These are phyloP conservation scores for Phytopythium delawarense DNA, from an alignment of 352 stramenopile species.

Conservation along the genomic window DNA sequence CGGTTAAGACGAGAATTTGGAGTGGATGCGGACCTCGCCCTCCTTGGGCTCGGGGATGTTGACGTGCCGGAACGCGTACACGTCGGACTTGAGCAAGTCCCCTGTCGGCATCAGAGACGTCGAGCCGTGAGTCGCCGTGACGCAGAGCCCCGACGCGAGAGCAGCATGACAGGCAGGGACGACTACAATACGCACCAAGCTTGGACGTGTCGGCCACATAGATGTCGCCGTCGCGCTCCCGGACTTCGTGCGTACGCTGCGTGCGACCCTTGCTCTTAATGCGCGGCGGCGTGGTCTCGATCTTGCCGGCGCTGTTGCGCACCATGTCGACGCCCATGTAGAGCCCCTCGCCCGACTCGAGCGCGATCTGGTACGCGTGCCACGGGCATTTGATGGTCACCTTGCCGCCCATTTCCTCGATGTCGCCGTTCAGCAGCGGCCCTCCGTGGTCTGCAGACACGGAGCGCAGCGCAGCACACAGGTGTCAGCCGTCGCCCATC, in stretches of 20 bases:
- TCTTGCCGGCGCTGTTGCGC: constrained; percentile 39
- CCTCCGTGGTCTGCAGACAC: constrained; percentile 63
- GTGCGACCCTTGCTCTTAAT: constrained; percentile 85
- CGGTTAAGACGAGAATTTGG: constrained; percentile 48
- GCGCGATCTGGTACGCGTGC: constrained; percentile 82
- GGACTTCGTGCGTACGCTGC: constrained; percentile 78
- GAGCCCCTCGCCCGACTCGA: constrained; percentile 76
- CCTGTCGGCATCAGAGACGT: constrained; percentile 11
- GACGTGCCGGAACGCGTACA: constrained; percentile 63
- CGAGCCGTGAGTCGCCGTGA: neutral
- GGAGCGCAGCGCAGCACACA: neutral
- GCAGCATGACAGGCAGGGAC: neutral
- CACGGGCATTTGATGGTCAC: constrained; percentile 80
- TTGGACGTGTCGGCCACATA: constrained; percentile 75
- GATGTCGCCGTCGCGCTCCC: constrained; percentile 57
- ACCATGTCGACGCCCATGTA: constrained; percentile 84
- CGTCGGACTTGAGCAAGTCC: constrained; percentile 52
- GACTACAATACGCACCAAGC: constrained; percentile 9
- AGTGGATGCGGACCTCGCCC: constrained; percentile 62
- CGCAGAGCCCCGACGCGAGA: neutral
- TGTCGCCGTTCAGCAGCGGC: constrained; percentile 73
- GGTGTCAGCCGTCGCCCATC: too few relatives aligned
- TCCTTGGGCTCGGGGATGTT: constrained; percentile 38
- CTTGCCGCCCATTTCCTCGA: constrained; percentile 80
- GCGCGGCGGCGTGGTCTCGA: constrained; percentile 40